Base-by-base conservation (phyloP, 2,329 filamentous ascomycete genomes). In the Zymoseptoria pseudotritici region DNA sequence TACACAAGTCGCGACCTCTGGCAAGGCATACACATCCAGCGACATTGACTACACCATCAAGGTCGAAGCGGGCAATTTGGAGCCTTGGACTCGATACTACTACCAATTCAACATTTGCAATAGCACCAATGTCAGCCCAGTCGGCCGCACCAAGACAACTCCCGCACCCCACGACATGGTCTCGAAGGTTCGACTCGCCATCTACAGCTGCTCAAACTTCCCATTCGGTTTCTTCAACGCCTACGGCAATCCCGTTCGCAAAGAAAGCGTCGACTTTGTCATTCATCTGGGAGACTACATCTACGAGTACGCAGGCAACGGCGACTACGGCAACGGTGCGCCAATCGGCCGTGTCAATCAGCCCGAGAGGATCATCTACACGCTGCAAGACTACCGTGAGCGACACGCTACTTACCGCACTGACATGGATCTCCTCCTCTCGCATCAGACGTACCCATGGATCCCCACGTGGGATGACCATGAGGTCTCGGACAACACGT, bases 1-100 rank as follows among this genome's bases (percentile, higher is more conserved):
- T 31, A 73, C 73, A 10, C 68, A 76, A 2, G 74, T 83, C 7
- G 82, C 83, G 1, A 77, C 81, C 55, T 76, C 76, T 1, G 88
- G 88, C 4, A 81, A 75, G 42, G 86, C 81, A 0, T 89, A 85
- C 69, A 91, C 88, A 0, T 88, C 82, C 42, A 87, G 83, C 0
- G 88, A 91, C 69, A 83, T 91, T 54, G 88, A 91, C 69, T 91
- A 86, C 70, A 91, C 88, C 0, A 77, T 90, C 61, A 90, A 90
- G 79, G 82, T 89, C 13, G 87, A 90, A 72, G 87, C 87, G 1
- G 80, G 74, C 54, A 80, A 81, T 13, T 71, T 90, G 50, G 75
- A 82, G 56, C 79, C 87, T 0, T 88, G 84, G 67, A 89, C 85
- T 0, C 79, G 77, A 2, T 89, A 90, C 72, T 86, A 81, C 67